A percentile compares a stretch with the other conserved stretches of the same genome.
Conservation (phyloP, 2,329 filamentous ascomycete species). For the Claviceps pazoutovae region DNA sequence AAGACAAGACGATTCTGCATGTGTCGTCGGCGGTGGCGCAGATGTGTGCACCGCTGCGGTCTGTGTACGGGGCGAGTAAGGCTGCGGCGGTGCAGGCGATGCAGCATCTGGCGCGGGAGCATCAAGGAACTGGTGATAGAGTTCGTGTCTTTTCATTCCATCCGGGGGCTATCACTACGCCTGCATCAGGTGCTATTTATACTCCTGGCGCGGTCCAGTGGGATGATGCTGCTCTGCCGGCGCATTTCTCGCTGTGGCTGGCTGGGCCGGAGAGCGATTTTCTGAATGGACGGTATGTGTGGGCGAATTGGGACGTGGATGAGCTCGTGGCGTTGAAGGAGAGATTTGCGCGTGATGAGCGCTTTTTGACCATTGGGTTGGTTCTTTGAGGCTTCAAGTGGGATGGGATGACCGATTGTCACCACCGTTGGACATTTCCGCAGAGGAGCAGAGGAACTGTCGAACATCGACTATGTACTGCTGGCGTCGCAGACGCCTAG, state of each 20-base stretch:
- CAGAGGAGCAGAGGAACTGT: background rate
- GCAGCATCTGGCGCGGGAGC: slow-evolving; percentile 1
- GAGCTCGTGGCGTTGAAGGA: background rate
- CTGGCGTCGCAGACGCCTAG: no score
- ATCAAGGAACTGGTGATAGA: background rate
- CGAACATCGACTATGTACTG: background rate
- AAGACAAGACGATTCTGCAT: background rate
- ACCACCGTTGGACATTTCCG: no score
- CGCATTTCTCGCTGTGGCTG: background rate
- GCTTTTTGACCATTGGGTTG: background rate
- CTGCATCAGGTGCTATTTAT: background rate
- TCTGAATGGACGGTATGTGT: background rate
- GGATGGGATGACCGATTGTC: background rate
- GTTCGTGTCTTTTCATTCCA: background rate
- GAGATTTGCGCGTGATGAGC: background rate
- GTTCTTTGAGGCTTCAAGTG: background rate
- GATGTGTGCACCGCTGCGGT: background rate
- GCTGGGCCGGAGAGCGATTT: background rate
- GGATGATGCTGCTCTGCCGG: background rate
- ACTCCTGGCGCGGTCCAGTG: background rate
- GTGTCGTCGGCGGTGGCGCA: background rate
- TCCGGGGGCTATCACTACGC: background rate
- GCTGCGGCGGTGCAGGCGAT: slow-evolving; percentile 1
- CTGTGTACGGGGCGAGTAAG: slow-evolving; percentile 1
- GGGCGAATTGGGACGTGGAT: slow-evolving; percentile 1